Percentiles rank a stretch among this genome's conserved stretches.
phyloP scores from a whole-genome alignment of 2,329 filamentous ascomycete genomes.

The Cytospora piceicola region DNA sequence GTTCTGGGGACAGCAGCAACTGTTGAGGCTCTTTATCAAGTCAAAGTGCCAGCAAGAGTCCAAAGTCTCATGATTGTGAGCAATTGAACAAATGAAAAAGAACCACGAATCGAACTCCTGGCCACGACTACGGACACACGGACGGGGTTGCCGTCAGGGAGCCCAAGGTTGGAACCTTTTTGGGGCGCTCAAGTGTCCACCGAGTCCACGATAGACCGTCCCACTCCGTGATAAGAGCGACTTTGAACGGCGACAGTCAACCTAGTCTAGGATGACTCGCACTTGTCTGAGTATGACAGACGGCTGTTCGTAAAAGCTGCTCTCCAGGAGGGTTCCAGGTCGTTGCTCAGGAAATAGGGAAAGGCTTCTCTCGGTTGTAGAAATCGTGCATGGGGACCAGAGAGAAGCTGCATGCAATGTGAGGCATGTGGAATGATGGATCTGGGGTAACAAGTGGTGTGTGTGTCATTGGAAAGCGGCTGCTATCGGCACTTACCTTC shows the following conservation, averaged over 20 bases:
- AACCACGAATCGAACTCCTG: conserved; percentile 18
- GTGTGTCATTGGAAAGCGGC: conserved; percentile 12
- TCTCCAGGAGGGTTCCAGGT: neutral
- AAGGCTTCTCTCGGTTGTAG: neutral
- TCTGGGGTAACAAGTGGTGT: conserved; percentile 8
- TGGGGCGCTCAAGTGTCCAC: conserved; percentile 16
- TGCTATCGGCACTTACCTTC: conserved; percentile 22
- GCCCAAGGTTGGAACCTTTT: conserved; percentile 21
- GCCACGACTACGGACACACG: conserved; percentile 12
- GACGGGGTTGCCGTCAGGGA: conserved; percentile 23
- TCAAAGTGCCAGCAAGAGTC: conserved; percentile 5
- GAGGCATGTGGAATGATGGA: neutral
- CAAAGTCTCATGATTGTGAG: conserved; percentile 5
- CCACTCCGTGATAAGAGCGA: conserved; percentile 14
- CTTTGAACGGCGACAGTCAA: conserved; percentile 21
- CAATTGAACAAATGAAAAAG: conserved; percentile 19
- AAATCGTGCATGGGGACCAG: neutral
- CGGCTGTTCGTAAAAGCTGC: neutral
- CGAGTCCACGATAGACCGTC: conserved; percentile 7
- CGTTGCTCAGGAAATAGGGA: neutral
- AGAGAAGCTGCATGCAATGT: conserved; percentile 7
- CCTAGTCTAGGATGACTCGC: conserved; percentile 20
- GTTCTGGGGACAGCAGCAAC: conserved; percentile 17
- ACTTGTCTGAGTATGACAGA: neutral
- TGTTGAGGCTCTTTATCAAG: conserved; percentile 16